phyloP scores from a whole-genome alignment of 495 filamentous ascomycete genomes.

The Gamarada debralockiae region DNA sequence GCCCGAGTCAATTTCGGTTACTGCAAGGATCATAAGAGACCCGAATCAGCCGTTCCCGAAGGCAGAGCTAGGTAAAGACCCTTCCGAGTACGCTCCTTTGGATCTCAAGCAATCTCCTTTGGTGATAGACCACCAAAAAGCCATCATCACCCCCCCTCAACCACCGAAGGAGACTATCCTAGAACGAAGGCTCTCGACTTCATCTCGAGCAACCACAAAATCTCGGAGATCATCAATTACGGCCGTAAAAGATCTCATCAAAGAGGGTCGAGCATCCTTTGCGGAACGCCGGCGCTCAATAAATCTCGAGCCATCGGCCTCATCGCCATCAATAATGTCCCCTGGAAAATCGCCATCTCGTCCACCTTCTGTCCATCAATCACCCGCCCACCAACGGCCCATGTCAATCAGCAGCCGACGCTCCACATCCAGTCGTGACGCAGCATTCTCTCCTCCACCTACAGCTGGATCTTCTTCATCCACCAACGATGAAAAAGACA shows the following conservation, averaged over 20 bases:
- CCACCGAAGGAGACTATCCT: conserved; percentile 19
- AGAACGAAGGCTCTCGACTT: conserved; percentile 19
- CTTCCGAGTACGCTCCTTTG: conserved; percentile 39
- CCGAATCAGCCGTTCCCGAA: conserved; percentile 39
- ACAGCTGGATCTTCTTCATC: conserved; percentile 14
- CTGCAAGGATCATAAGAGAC: conserved; percentile 71
- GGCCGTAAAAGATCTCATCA: conserved; percentile 50
- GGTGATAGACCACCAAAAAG: conserved; percentile 63
- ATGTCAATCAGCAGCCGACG: conserved; percentile 22
- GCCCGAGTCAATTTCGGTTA: conserved; percentile 76
- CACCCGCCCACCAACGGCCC: conserved; percentile 4
- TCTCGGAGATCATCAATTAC: conserved; percentile 44
- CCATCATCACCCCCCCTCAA: conserved; percentile 20
- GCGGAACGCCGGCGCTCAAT: conserved; percentile 38
- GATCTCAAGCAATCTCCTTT: conserved; percentile 70
- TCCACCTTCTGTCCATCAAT: conserved; percentile 19
- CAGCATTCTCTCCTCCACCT: conserved; percentile 7
- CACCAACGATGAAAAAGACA: conserved; percentile 36
- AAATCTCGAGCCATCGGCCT: conserved; percentile 25
- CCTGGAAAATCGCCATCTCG: conserved; percentile 23
- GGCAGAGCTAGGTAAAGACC: conserved; percentile 30
- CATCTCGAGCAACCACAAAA: conserved; percentile 14
- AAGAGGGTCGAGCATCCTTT: conserved; percentile 40
- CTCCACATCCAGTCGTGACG: conserved; percentile 12
- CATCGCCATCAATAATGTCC: conserved; percentile 26